Percentiles rank a stretch among this genome's conserved stretches.
phyloP scores from a whole-genome alignment of 495 filamentous ascomycete species.

The Aspergillus campestris region DNA sequence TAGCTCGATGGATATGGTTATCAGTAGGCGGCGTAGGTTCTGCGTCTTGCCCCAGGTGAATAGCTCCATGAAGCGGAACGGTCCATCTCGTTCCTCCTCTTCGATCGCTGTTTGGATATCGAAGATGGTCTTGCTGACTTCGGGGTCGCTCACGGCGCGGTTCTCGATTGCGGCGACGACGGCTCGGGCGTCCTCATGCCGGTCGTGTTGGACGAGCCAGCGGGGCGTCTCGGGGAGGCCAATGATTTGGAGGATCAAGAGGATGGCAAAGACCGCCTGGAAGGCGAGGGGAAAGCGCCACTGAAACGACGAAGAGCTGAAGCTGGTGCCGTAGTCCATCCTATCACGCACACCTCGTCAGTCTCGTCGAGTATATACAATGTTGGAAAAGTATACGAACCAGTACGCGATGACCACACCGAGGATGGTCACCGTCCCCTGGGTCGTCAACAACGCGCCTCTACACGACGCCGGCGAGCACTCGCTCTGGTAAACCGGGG shows the following conservation, averaged over 20 bases:
- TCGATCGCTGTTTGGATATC: slow-evolving; percentile 31
- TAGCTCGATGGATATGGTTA: slow-evolving; percentile 26
- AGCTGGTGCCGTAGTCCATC: slow-evolving; percentile 52
- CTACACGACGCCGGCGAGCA: slow-evolving; percentile 50
- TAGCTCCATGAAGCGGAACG: slow-evolving; percentile 32
- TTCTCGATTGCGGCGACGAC: slow-evolving; percentile 15
- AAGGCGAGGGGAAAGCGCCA: slow-evolving; percentile 53
- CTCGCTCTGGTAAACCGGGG: slow-evolving; percentile 46
- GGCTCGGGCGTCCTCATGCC: slow-evolving; percentile 39
- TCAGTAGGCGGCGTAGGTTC: slow-evolving; percentile 31
- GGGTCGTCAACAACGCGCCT: slow-evolving; percentile 50
- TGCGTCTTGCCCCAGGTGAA: slow-evolving; percentile 27
- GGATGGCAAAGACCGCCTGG: slow-evolving; percentile 50
- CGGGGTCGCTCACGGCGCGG: slow-evolving; percentile 6
- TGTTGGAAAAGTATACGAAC: neutral
- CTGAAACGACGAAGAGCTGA: slow-evolving; percentile 35
- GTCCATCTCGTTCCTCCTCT: slow-evolving; percentile 27
- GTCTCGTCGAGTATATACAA: neutral
- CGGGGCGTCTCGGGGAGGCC: slow-evolving; percentile 57
- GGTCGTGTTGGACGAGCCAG: slow-evolving; percentile 45
- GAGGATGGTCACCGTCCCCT: slow-evolving; percentile 33
- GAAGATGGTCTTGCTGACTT: slow-evolving; percentile 11
- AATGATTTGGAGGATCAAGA: slow-evolving; percentile 46
- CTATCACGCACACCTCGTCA: slow-evolving; percentile 23
- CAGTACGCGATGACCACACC: slow-evolving; percentile 38